Percentiles rank a stretch among this genome's conserved stretches.
Conservation (phyloP, 2,329 filamentous ascomycete genomes). For the Acrodontium crateriforme region DNA sequence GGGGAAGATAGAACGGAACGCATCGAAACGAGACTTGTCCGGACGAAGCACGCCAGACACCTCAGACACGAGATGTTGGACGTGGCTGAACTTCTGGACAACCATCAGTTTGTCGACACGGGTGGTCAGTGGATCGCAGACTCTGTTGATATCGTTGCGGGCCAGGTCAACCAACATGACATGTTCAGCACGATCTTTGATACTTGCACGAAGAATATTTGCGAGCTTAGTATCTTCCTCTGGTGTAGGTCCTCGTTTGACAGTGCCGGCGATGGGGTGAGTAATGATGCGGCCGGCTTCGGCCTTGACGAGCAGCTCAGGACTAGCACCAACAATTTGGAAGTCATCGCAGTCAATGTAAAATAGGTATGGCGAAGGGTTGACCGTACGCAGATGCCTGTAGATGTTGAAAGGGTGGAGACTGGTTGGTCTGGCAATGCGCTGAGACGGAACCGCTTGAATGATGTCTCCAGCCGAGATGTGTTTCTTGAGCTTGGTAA, state of each 20-base stretch:
- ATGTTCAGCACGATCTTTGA: conserved; percentile 90
- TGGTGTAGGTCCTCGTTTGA: conserved; percentile 66
- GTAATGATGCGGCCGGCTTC: conserved; percentile 81
- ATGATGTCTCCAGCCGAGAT: conserved; percentile 91
- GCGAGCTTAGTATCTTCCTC: conserved; percentile 74
- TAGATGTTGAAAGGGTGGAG: conserved; percentile 98
- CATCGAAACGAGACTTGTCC: conserved; percentile 82
- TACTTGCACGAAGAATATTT: conserved; percentile 57
- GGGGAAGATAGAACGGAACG: conserved; percentile 87
- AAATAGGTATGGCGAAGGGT: conserved; percentile 94
- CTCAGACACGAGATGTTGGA: conserved; percentile 92
- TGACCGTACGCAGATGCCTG: conserved; percentile 88
- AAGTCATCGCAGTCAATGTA: conserved; percentile 87
- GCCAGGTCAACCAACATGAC: conserved; percentile 97
- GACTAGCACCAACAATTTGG: conserved; percentile 88
- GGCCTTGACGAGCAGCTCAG: conserved; percentile 85
- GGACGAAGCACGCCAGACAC: conserved; percentile 79
- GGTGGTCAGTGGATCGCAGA: conserved; percentile 80
- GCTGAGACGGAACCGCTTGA: conserved; percentile 89
- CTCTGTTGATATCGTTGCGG: conserved; percentile 89
- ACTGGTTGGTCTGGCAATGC: conserved; percentile 75
- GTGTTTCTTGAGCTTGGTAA: conserved; percentile 74
- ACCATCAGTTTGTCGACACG: conserved; percentile 90
- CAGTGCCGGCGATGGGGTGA: conserved; percentile 92
- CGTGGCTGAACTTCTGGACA: conserved; percentile 87